These are phyloP conservation scores for Cryomyces minteri DNA, from an alignment of 495 filamentous ascomycete genomes.

Conservation along the genomic window DNA sequence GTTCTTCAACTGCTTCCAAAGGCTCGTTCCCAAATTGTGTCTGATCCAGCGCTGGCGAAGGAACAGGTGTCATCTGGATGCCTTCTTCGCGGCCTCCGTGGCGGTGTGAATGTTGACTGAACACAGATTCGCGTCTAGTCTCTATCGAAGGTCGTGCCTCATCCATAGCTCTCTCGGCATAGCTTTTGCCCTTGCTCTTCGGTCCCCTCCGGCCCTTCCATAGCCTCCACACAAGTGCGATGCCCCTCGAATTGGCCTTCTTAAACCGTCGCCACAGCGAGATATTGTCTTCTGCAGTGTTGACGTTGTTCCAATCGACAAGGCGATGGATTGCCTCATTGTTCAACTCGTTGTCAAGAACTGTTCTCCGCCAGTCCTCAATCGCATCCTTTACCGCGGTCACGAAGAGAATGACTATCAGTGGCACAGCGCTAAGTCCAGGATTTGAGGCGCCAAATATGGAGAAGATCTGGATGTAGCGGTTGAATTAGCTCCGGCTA, in stretches of 20 bases:
- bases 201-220: constrained; percentile 27
- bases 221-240: constrained; percentile 37
- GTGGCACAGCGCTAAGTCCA: constrained; percentile 71
- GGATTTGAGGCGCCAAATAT: constrained; percentile 91
- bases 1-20: background rate
- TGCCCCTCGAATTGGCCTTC: constrained; percentile 59
- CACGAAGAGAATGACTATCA: constrained; percentile 86
- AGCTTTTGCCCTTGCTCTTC: constrained; percentile 22
- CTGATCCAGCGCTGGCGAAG: constrained; percentile 52
- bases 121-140: constrained; percentile 42
- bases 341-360: constrained; percentile 87
- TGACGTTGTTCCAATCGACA: constrained; percentile 81
- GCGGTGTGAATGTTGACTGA: constrained; percentile 28
- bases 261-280: constrained; percentile 79
- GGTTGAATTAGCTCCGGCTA: background rate
- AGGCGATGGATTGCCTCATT: constrained; percentile 89
- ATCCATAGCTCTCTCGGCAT: constrained; percentile 27
- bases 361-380: constrained; percentile 87
- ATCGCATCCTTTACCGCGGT: constrained; percentile 94
- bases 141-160: constrained; percentile 41
- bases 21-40: constrained; percentile 6
- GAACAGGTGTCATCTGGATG: constrained; percentile 93
- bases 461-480: constrained; percentile 58
- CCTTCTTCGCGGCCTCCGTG: constrained; percentile 25
- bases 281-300: constrained; percentile 71